These are phyloP conservation scores for Entomortierella lignicola DNA, from an alignment of 192 early-diverging fungal genomes.

Conservation along the genomic window DNA sequence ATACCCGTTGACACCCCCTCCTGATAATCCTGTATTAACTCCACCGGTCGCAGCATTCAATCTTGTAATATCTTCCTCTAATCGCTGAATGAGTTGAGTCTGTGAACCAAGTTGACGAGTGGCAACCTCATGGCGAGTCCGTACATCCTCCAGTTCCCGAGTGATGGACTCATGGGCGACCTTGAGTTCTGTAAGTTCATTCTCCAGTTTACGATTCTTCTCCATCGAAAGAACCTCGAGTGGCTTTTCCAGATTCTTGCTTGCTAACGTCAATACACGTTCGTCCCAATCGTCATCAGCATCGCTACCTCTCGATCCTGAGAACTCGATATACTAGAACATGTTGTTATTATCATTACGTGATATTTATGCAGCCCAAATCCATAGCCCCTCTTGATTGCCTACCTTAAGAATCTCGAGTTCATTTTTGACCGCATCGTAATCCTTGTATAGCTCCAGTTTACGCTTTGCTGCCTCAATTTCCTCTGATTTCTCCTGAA, in stretches of 20 bases:
- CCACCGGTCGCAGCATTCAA: conserved; percentile 42
- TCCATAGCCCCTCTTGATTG: not conserved
- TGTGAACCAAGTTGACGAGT: conserved; percentile 54
- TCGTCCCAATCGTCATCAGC: conserved; percentile 56
- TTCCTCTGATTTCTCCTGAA: conserved; percentile 68
- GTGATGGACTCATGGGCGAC: conserved; percentile 50
- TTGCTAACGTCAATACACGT: conserved; percentile 53
- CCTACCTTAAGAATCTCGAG: conserved; percentile 83
- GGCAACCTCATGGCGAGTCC: conserved; percentile 41
- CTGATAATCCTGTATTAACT: not conserved
- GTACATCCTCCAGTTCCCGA: conserved; percentile 33
- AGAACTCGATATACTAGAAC: conserved; percentile 75
- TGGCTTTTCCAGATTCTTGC: conserved; percentile 60
- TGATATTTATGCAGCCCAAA: too few species aligned
- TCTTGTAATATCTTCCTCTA: conserved; percentile 67
- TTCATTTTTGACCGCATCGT: conserved; percentile 88
- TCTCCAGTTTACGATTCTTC: conserved; percentile 86
- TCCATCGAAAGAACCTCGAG: conserved; percentile 85
- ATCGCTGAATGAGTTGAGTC: conserved; percentile 60
- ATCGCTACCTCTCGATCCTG: conserved; percentile 62
- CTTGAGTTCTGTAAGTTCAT: conserved; percentile 72
- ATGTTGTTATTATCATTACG: not conserved
- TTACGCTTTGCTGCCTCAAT: conserved; percentile 63
- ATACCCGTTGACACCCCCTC: conserved; percentile 23
- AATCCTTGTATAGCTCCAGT: conserved; percentile 78